phyloP scores from a whole-genome alignment of 768 basidiomycete genomes.

The Boletus patriciae region DNA sequence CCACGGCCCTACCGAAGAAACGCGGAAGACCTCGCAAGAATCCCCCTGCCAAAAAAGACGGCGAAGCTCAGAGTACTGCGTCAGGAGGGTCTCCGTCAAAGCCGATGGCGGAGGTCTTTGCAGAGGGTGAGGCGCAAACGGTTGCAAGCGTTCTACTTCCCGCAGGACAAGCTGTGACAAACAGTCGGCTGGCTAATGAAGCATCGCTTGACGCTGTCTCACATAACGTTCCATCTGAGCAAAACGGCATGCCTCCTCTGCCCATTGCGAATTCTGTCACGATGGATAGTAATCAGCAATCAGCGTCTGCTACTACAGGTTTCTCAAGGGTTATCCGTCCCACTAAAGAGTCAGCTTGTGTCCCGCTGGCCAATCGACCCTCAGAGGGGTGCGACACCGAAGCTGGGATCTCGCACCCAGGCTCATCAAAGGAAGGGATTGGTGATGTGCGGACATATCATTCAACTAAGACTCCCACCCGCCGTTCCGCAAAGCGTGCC shows the following conservation, averaged over 20 bases:
- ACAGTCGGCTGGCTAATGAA: neutral
- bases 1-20: slow-evolving; percentile 30
- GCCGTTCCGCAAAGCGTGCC: slow-evolving; percentile 6
- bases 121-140: neutral
- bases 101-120: neutral
- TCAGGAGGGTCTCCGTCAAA: slow-evolving; percentile 11
- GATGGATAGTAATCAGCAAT: neutral
- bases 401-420: neutral
- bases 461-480: neutral
- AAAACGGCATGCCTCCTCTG: neutral
- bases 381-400: neutral
- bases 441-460: neutral
- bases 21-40: slow-evolving; percentile 38
- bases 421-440: neutral
- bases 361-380: too few relatives aligned
- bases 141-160: neutral
- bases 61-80: neutral
- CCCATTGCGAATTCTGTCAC: neutral
- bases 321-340: neutral
- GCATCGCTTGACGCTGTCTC: neutral
- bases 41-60: slow-evolving; percentile 6
- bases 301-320: neutral
- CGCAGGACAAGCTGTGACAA: neutral
- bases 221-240: neutral
- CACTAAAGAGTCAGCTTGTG: neutral